Conservation (phyloP, 2,329 filamentous ascomycete genomes). For the Fusarium sp. region DNA sequence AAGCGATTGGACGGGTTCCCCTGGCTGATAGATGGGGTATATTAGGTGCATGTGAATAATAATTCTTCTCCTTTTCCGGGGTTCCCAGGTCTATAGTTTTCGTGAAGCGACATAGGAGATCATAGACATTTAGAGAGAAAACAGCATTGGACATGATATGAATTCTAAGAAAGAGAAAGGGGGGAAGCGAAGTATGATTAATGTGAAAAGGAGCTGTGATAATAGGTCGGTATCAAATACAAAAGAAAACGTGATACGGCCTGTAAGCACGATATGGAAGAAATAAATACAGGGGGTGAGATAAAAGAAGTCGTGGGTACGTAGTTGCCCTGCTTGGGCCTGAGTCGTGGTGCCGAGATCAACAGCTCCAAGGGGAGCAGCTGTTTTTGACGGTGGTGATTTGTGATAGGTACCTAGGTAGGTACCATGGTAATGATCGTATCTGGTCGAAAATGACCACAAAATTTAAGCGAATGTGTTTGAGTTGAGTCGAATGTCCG, state of each 20-base stretch:
- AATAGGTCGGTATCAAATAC: conserved; percentile 32
- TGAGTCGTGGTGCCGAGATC: conserved; percentile 29
- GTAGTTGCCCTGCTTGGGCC: conserved; percentile 36
- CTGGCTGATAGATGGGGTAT: conserved; percentile 38
- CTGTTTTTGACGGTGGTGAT: conserved; percentile 18
- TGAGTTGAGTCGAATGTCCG: conserved; percentile 12
- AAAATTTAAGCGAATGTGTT: conserved; percentile 23
- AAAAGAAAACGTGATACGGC: conserved; percentile 33
- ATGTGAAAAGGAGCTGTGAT: conserved; percentile 30
- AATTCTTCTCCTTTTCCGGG: conserved; percentile 40
- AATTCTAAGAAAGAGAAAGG: conserved; percentile 19
- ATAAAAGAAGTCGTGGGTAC: conserved; percentile 33
- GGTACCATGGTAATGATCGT: conserved; percentile 13
- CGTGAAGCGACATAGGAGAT: conserved; percentile 42
- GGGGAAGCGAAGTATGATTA: conserved; percentile 33
- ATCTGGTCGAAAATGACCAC: conserved; percentile 1
- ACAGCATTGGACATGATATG: conserved; percentile 28
- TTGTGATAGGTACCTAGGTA: neutral
- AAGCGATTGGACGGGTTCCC: conserved; percentile 40
- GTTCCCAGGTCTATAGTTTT: conserved; percentile 43
- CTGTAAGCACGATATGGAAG: conserved; percentile 38
- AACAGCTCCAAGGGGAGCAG: conserved; percentile 24
- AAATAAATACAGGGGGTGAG: conserved; percentile 35
- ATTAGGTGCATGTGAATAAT: conserved; percentile 44
- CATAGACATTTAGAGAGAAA: conserved; percentile 34